phyloP scores from a whole-genome alignment of 2,329 filamentous ascomycete species.

The Phialemonium atrogriseum region DNA sequence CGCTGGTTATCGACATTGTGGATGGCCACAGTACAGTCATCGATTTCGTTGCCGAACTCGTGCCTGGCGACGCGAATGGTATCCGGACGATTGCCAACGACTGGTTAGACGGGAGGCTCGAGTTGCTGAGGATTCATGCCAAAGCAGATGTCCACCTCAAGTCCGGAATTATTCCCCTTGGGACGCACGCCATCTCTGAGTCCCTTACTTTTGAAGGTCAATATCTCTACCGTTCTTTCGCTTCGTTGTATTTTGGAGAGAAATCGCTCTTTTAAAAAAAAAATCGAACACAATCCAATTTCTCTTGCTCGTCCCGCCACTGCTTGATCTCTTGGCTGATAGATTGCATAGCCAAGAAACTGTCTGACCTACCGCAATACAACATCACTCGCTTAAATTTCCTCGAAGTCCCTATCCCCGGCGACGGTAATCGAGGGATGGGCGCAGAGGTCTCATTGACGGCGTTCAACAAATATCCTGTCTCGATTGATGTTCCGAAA shows the following conservation, averaged over 20 bases:
- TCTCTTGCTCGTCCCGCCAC: neutral
- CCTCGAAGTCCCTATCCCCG: conserved; percentile 53
- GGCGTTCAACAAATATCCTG: conserved; percentile 67
- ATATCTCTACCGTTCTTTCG: conserved; percentile 58
- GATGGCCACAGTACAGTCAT: conserved; percentile 71
- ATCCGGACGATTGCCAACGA: conserved; percentile 77
- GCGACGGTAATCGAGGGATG: conserved; percentile 53
- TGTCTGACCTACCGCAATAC: conserved; percentile 73
- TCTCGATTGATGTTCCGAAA: conserved; percentile 68
- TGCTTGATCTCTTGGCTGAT: conserved; percentile 24
- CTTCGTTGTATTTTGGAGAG: conserved; percentile 52
- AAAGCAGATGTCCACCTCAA: conserved; percentile 66
- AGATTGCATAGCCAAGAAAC: conserved; percentile 48
- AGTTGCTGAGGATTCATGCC: conserved; percentile 62
- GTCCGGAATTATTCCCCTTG: conserved; percentile 72
- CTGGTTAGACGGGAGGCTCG: conserved; percentile 74
- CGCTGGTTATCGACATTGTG: conserved; percentile 65
- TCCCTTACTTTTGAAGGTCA: conserved; percentile 76
- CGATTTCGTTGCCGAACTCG: conserved; percentile 70
- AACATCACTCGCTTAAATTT: conserved; percentile 76
- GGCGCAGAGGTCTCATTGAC: conserved; percentile 69
- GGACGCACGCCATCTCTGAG: conserved; percentile 67
- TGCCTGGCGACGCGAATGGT: conserved; percentile 67
- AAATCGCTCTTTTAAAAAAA: conserved; percentile 33
- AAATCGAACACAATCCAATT: conserved; percentile 3